phyloP scores from a whole-genome alignment of 1,139 yeast species.

The Hemisphaericaspora lyxosophila region DNA sequence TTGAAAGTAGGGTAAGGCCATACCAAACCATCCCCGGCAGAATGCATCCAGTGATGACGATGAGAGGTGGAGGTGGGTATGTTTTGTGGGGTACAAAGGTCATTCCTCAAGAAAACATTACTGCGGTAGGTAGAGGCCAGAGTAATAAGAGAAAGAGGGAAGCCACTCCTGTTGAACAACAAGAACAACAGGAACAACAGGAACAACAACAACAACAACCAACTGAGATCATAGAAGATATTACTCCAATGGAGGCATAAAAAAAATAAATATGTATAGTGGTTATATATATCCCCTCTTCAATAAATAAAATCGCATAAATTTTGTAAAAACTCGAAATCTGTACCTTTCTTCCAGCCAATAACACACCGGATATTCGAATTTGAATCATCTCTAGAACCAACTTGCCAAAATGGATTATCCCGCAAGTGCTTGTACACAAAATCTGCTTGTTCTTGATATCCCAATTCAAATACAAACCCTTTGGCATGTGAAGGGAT shows the following conservation, averaged over 20 bases:
- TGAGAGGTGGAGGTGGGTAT: conserved; percentile 91
- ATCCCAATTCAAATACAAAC: conserved; percentile 45
- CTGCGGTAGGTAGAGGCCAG: conserved; percentile 57
- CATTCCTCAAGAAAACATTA: conserved; percentile 60
- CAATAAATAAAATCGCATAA: conserved; percentile 12
- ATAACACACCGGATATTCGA: conserved; percentile 39
- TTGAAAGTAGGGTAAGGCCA: conserved; percentile 79
- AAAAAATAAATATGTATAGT: no score
- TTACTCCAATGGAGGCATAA: conserved; percentile 1
- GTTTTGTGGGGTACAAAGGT: conserved; percentile 79
- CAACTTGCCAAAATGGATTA: conserved; percentile 27
- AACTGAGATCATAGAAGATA: conserved; percentile 1
- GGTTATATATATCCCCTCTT: no score
- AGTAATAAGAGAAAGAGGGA: conserved; percentile 34
- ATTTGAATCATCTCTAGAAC: conserved; percentile 27
- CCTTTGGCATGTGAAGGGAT: conserved; percentile 37
- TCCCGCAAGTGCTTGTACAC: conserved; percentile 17
- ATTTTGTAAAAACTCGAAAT: conserved; percentile 8
- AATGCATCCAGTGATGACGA: conserved; percentile 93
- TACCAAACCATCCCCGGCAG: conserved; percentile 94
- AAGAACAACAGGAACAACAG: conserved; percentile 3
- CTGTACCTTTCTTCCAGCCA: conserved; percentile 29
- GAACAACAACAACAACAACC: conserved; percentile 2
- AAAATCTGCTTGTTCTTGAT: conserved; percentile 31
- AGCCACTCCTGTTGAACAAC: conserved; percentile 13